These are phyloP conservation scores for Carex littledalei DNA, from an alignment of 176 grass and related monocot genomes.

Conservation along the genomic window DNA sequence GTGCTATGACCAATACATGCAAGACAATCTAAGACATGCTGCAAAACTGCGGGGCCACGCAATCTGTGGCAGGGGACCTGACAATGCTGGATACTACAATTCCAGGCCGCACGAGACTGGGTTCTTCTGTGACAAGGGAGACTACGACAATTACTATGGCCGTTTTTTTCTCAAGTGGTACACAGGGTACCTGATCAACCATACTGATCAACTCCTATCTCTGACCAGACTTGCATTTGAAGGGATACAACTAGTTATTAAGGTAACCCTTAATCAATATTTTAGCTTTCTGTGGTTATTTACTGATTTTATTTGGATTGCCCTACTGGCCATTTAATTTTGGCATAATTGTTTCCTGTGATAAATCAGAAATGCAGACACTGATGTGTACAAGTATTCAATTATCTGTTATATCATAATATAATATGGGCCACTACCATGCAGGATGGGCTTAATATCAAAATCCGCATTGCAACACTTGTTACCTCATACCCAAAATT, in stretches of 20 bases:
- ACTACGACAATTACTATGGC: conserved; percentile 83
- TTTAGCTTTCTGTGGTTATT: conserved; percentile 16
- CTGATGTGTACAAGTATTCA: background rate
- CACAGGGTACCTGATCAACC: conserved; percentile 59
- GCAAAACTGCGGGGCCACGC: conserved; percentile 66
- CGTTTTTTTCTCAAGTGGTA: conserved; percentile 97
- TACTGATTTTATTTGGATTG: background rate
- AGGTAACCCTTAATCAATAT: conserved; percentile 37
- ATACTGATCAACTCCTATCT: conserved; percentile 73
- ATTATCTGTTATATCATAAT: background rate
- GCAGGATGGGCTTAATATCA: background rate
- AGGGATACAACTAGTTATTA: conserved; percentile 67
- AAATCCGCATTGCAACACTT: background rate
- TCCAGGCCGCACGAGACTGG: conserved; percentile 82
- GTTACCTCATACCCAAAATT: background rate
- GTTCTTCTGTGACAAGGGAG: conserved; percentile 87
- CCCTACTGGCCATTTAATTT: background rate
- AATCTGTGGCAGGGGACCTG: conserved; percentile 85
- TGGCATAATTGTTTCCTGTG: background rate
- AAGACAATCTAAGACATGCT: conserved; percentile 60
- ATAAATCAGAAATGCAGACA: background rate
- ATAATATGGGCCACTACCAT: background rate
- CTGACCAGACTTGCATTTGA: conserved; percentile 86
- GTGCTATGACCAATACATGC: conserved; percentile 94
- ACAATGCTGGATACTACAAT: conserved; percentile 92